Evolutionary conservation across 1,139 yeast genomes (phyloP).

Genomic region (Saccharomycopsis hybrid): DNA sequence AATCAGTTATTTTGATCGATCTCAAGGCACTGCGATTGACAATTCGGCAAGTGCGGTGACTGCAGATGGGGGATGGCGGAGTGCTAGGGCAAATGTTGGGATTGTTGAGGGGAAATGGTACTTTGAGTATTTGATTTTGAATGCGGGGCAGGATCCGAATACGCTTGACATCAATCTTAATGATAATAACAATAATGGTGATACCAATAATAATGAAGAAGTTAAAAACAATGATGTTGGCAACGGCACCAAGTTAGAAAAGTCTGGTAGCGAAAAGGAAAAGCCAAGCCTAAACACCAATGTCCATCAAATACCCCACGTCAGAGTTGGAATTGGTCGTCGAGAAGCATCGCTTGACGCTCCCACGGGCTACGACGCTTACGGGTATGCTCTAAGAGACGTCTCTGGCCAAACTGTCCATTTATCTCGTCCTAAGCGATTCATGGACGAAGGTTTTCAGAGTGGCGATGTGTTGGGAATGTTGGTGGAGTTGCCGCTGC

Average conservation of each 20-base stretch:
- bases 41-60: constrained; percentile 41
- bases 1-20: constrained; percentile 65
- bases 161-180: not conserved
- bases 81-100: constrained; percentile 68
- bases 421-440: constrained; percentile 56
- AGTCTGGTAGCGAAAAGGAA: not conserved
- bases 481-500: constrained; percentile 60
- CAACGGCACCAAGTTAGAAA: constrained; percentile 19
- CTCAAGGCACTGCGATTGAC: constrained; percentile 50
- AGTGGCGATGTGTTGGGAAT: constrained; percentile 83
- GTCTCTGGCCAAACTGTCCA: constrained; percentile 74
- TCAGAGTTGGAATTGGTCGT: constrained; percentile 75
- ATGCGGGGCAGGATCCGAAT: constrained; percentile 34
- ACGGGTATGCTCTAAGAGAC: constrained; percentile 88
- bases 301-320: constrained; percentile 41
- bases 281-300: not conserved
- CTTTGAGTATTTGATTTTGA: constrained; percentile 61
- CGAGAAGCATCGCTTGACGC: constrained; percentile 88
- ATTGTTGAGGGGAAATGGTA: constrained; percentile 76
- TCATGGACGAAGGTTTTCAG: constrained; percentile 42
- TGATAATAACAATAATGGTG: constrained; percentile 14
- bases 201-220: too few species aligned
- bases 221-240: not conserved
- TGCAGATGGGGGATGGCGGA: constrained; percentile 71
- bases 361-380: constrained; percentile 93